Base-by-base conservation (phyloP, 768 basidiomycete genomes). In the Imleria badia region DNA sequence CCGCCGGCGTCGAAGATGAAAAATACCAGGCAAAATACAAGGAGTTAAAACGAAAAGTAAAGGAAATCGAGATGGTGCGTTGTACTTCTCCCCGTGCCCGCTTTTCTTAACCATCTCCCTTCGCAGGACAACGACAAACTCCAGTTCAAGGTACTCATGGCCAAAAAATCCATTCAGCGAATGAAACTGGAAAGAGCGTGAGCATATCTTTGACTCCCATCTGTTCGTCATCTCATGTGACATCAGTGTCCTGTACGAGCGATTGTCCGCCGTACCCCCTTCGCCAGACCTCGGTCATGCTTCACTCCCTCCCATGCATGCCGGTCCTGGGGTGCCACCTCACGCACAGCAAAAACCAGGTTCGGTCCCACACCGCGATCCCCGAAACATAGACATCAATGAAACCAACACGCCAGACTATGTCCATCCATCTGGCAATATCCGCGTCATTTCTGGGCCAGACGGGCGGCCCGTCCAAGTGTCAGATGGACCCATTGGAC, bases 11-110 rank as follows among this genome's bases (percentile, higher is more conserved):
- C 19, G 90, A 92, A 67, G 91, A 93, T 72, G 82, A 82, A 66
- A 92, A 91, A 72, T 94, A 93, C 69, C 87, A 89, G 55, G 81
- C 83, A 65, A 93, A 93, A 73, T 94, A 93, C 76, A 90, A 85
- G 70, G 91, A 94, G 54, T 77, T 94, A 59, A 92, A 90, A 71
- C 81, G 85, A 73, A 92, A 91, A 75, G 90, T 93, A 54, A 87
- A 85, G 68, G 90, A 93, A 72, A 88, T 93, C 59, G 91, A 94
- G 74, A 72, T 78, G 31, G 91, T 91, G 56, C 62, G 87, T 81
- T 61, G 10, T 40, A 17, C 39, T 34, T 29, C 33, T 38, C 19
- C 22, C 23, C 44, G 39, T 36, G 14, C 45, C 43, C 55, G 35
- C 48, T 50, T 35, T 45, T 48, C 33, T 52, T 19, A 15, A 46